phyloP scores from a whole-genome alignment of 768 basidiomycete species.

The Mycena chlorophos region DNA sequence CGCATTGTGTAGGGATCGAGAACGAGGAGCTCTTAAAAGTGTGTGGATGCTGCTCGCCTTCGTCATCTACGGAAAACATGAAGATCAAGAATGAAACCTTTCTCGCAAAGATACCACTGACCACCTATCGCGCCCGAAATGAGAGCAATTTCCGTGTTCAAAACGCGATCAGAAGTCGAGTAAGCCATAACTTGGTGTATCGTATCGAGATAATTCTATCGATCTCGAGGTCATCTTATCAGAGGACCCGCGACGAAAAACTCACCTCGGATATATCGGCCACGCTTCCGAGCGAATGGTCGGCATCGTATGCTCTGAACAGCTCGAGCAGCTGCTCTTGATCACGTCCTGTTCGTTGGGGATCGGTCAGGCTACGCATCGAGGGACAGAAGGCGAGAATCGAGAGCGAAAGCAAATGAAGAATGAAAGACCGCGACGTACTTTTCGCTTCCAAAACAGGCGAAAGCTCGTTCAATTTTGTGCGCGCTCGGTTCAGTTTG shows the following conservation, averaged over 20 bases:
- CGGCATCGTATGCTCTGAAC: conserved; percentile 46
- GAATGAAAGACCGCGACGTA: conserved; percentile 32
- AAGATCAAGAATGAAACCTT: background rate
- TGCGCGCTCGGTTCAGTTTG: conserved; percentile 58
- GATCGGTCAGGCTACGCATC: background rate
- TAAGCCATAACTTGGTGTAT: conserved; percentile 60
- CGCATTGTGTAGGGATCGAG: conserved; percentile 81
- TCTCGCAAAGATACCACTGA: conserved; percentile 29
- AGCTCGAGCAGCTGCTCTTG: conserved; percentile 49
- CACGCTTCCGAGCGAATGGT: conserved; percentile 53
- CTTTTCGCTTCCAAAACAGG: conserved; percentile 62
- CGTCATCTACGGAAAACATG: conserved; percentile 54
- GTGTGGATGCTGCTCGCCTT: conserved; percentile 70
- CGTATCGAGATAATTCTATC: conserved; percentile 63
- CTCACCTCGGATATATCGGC: conserved; percentile 62
- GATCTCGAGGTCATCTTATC: conserved; percentile 11
- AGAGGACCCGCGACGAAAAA: no score
- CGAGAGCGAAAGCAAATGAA: background rate
- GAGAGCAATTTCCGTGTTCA: conserved; percentile 64
- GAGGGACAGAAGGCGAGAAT: background rate
- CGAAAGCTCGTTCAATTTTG: conserved; percentile 63
- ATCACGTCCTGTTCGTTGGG: conserved; percentile 47
- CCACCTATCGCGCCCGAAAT: conserved; percentile 66
- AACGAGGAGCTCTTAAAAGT: conserved; percentile 84
- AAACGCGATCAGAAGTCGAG: conserved; percentile 53